Evolutionary conservation across 345 rosid genomes (phyloP), one percentile per base, ranked within the genome.

Genomic region (Salix arbutifolia): DNA sequence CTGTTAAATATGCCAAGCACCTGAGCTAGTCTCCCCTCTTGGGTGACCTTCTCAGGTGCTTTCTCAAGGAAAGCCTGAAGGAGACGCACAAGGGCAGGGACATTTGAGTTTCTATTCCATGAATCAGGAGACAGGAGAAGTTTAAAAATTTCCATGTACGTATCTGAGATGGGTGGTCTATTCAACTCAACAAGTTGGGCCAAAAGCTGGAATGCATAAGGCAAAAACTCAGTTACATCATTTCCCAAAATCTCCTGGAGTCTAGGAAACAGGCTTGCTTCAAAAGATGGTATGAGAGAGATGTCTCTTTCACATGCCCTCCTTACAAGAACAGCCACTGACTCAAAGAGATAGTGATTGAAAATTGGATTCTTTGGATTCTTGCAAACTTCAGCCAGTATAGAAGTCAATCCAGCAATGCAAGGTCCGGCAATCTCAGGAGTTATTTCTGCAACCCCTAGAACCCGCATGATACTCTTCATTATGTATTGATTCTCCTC

Each of bases 11-110:
- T 96, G 56, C 95, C 99, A 62, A 94, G 93, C 76, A 96, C 97
- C 87, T 88, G 86, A 75, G 80, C 84, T 69, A 96, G 85, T 74
- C 91, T 87, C 75, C 88, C 95, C 83, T 88, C 99, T 76, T 88
- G 93, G 80, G 83, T 83, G 69, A 95, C 84, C 84, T 96, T 97
- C 70, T 81, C 85, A 10, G 98, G 93, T 31, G 92, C 91, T 84
- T 96, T 93, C 84, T 94, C 97, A 79, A 96, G 97, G 85, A 92
- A 94, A 71, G 99, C 98, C 80, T 92, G 99, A 72, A 96, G 99
- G 74, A 96, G 81, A 72, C 99, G 99, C 64, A 96, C 99, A 74
- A 96, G 97, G 3, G 99, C 99, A 60, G 99, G 99, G 65, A 96
- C 98, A 76, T 96, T 94, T 38, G 97, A 90, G 74, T 90, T 82